Evolutionary conservation across 2,329 filamentous ascomycete species (phyloP).

Genomic region (Sclerotinia trifoliorum): DNA sequence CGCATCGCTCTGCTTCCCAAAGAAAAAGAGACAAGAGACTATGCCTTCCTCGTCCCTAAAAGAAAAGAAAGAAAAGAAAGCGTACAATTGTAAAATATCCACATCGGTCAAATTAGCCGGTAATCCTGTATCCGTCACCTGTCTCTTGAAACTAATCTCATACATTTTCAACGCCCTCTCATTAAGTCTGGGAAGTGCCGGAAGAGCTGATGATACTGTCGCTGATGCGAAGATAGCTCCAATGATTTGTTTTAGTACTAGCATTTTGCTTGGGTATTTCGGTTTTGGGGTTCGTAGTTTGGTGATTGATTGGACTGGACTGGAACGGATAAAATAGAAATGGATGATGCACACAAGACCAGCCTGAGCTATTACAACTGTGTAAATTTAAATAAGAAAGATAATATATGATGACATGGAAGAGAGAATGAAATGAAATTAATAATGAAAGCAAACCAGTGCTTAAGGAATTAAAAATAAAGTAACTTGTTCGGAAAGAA

Average conservation of each 20-base stretch:
- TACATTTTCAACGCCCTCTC: conserved; percentile 32
- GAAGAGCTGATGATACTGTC: conserved; percentile 34
- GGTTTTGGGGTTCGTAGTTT: neutral
- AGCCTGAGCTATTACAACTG: conserved; percentile 37
- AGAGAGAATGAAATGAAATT: conserved; percentile 30
- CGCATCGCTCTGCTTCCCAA: neutral
- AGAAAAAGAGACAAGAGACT: too few relatives aligned
- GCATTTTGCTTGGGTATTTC: conserved; percentile 30
- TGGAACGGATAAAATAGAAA: neutral
- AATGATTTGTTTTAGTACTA: conserved; percentile 36
- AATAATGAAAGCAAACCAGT: conserved; percentile 39
- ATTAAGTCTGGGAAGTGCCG: conserved; percentile 35
- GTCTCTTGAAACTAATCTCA: conserved; percentile 30
- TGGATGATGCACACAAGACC: conserved; percentile 33
- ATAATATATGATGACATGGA: conserved; percentile 13
- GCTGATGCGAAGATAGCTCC: conserved; percentile 35
- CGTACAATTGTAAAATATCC: conserved; percentile 55
- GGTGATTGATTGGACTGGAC: neutral
- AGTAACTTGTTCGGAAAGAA: neutral
- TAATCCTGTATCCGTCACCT: conserved; percentile 37
- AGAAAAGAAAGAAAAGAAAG: conserved; percentile 1
- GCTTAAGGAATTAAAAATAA: conserved; percentile 31
- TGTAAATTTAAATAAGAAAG: neutral
- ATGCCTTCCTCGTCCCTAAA: too few relatives aligned
- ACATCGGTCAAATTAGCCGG: conserved; percentile 47